phyloP scores from a whole-genome alignment of 768 basidiomycete species.

The Steccherinum ochraceum region DNA sequence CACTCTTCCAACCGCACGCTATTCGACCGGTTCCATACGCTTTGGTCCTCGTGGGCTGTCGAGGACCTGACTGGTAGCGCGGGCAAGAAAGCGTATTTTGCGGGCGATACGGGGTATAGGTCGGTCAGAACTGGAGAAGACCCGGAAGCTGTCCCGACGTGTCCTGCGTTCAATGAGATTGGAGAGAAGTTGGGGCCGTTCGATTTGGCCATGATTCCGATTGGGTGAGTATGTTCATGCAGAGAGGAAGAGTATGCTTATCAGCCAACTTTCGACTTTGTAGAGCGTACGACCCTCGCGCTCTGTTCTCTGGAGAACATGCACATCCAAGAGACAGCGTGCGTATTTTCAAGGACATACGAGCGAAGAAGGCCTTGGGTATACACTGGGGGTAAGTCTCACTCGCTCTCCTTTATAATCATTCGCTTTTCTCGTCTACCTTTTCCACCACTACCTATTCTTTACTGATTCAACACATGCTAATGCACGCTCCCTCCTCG shows the following conservation, averaged over 20 bases:
- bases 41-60: constrained; percentile 66
- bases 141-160: constrained; percentile 47
- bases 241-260: not conserved
- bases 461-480: not conserved
- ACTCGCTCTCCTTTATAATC: too few relatives aligned
- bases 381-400: constrained; percentile 64
- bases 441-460: not conserved
- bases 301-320: constrained; percentile 54
- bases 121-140: constrained; percentile 38
- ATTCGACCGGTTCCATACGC: constrained; percentile 46
- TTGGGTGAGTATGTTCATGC: constrained; percentile 37
- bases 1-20: constrained; percentile 50
- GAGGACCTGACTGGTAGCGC: constrained; percentile 24
- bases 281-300: constrained; percentile 57
- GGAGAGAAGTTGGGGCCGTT: constrained; percentile 57
- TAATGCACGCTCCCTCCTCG: not conserved
- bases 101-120: constrained; percentile 64
- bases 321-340: constrained; percentile 66
- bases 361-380: constrained; percentile 51
- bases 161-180: constrained; percentile 71
- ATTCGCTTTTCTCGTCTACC: too few relatives aligned
- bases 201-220: constrained; percentile 66
- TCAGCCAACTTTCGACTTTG: not conserved
- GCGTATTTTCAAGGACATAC: constrained; percentile 55
- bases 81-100: constrained; percentile 51